Evolutionary conservation across 768 basidiomycete species (phyloP).

Genomic region (Boletus subcaerulescens): DNA sequence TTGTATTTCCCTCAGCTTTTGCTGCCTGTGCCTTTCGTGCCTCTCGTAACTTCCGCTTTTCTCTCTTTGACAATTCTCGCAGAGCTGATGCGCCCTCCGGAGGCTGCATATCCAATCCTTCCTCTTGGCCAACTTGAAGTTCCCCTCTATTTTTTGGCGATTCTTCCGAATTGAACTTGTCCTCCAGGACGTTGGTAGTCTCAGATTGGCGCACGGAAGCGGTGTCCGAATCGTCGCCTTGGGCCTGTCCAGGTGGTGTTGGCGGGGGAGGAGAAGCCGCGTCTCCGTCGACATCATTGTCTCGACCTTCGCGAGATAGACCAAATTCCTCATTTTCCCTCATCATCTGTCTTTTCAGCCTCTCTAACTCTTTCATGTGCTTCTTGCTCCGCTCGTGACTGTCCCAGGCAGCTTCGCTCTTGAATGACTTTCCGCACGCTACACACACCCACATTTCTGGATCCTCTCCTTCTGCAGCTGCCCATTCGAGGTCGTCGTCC

Average conservation of each 20-base stretch:
- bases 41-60: conserved; percentile 77
- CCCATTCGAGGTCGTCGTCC: conserved; percentile 67
- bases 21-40: conserved; percentile 52
- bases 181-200: conserved; percentile 1
- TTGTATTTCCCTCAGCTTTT: neutral
- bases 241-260: conserved; percentile 8
- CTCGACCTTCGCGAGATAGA: conserved; percentile 38
- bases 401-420: conserved; percentile 91
- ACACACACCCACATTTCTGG: conserved; percentile 92
- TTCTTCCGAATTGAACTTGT: conserved; percentile 6
- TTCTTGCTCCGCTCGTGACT: conserved; percentile 96
- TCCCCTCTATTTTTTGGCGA: conserved; percentile 4
- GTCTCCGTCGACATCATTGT: conserved; percentile 8
- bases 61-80: conserved; percentile 63
- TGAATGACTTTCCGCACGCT: conserved; percentile 87
- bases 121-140: conserved; percentile 4
- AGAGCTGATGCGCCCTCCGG: conserved; percentile 2
- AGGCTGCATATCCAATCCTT: neutral
- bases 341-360: conserved; percentile 72
- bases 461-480: conserved; percentile 64
- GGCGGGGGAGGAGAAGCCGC: conserved; percentile 10
- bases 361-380: conserved; percentile 85
- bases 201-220: neutral
- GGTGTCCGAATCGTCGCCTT: conserved; percentile 1
- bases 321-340: conserved; percentile 68